Base-by-base conservation (phyloP, 148 eudicot genomes). In the Amaranthus hypochondriacus region DNA sequence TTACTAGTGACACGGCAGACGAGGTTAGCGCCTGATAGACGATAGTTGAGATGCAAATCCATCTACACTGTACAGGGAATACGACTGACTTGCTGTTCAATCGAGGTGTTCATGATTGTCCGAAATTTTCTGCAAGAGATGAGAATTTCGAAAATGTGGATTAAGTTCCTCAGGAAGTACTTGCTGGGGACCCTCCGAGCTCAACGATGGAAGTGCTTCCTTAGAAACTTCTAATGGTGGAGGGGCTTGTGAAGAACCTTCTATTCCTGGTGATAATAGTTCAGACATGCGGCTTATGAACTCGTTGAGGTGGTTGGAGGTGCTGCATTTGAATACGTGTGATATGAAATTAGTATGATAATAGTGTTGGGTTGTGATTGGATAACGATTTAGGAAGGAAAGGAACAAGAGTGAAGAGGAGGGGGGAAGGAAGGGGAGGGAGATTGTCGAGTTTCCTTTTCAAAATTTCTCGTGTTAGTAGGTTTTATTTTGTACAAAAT, bases 261-360 rank as follows among this genome's bases (percentile, higher is more conserved):
- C 66, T 42, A 56, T 18, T 4, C 56, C 56, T 75, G 82, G 64
- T 12, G 79, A 58, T 59, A 73, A 56, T 57, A 63, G 84, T 51
- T 62, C 80, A 81, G 78, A 80, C 52, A 86, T 47, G 46, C 78
- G 82, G 57, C 75, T 76, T 64, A 81, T 66, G 55, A 84, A 82
- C 61, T 80, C 89, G 21, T 66, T 71, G 50, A 83, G 9, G 56
- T 88, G 87, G 79, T 90, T 88, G 70, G 86, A 90, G 39, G 85
- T 90, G 83, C 95, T 90, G 87, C 77, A 78, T 72, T 62, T 71
- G 56, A 59, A 60, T 51, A 12, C 42, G 71, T 57, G 62, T 51
- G 15, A 5, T 6, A 69, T 13, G 28, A 42, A 28, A 69, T 61
- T n/a, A 74, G 59, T 43, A 62, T 69, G 56, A 51, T 46, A 28